These are phyloP conservation scores for Pezicula radicicola DNA, from an alignment of 2,329 filamentous ascomycete genomes.

Conservation along the genomic window DNA sequence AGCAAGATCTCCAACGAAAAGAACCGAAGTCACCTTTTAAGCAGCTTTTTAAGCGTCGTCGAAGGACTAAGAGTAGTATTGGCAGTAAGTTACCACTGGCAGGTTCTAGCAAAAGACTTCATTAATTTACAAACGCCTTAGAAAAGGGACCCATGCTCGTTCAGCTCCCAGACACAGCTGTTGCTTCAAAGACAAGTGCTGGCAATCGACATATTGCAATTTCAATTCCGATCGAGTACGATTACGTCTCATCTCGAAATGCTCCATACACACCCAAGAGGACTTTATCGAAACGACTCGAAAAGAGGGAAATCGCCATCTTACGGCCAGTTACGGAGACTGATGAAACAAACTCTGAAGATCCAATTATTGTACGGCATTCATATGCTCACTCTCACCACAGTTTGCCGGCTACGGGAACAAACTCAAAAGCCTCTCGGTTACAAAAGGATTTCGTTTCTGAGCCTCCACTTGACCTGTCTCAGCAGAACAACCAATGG, in stretches of 20 bases:
- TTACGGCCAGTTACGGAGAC: slow-evolving; percentile 35
- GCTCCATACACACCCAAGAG: background rate
- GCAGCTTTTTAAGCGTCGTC: slow-evolving; percentile 32
- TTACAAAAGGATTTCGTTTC: slow-evolving; percentile 10
- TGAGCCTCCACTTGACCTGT: slow-evolving; percentile 5
- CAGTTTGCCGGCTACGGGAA: slow-evolving; percentile 1
- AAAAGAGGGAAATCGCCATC: slow-evolving; percentile 20
- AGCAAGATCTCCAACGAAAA: slow-evolving; percentile 25
- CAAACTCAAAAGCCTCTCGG: background rate
- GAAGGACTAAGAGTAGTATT: slow-evolving; percentile 29
- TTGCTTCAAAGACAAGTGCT: slow-evolving; percentile 49
- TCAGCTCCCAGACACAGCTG: slow-evolving; percentile 51
- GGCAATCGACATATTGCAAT: slow-evolving; percentile 59
- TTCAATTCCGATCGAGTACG: slow-evolving; percentile 52
- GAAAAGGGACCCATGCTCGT: slow-evolving; percentile 28
- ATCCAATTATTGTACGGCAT: background rate
- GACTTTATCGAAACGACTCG: background rate
- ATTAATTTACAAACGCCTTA: no score
- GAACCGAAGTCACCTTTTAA: slow-evolving; percentile 39
- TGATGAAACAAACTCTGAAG: slow-evolving; percentile 24
- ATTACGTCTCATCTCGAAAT: slow-evolving; percentile 33
- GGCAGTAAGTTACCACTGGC: no score
- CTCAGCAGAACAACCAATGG: slow-evolving; percentile 7
- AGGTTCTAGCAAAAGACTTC: no score
- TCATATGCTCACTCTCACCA: background rate